Base-by-base conservation (phyloP, 257 asterid genomes). In the Penstemon eatonii region DNA sequence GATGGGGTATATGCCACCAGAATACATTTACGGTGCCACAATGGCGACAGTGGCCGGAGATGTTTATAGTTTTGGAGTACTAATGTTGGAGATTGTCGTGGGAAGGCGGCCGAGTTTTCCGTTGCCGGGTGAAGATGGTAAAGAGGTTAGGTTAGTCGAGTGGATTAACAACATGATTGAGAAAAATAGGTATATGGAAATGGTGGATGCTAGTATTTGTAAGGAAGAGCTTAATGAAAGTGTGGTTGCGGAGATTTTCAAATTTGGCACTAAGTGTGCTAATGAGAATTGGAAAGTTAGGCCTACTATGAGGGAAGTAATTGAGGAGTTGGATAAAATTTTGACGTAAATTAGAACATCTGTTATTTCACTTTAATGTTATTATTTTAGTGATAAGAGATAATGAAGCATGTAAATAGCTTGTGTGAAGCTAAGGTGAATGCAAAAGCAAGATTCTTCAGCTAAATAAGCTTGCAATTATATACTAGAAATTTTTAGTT, bases 1-100 rank as follows among this genome's bases (percentile, higher is more conserved):
- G 4, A 84, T 92, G 96, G 96, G 98, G 41, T 92, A 92, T 76
- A 86, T 92, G 90, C 98, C 98, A 0, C 96, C 98, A 5, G 98
- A 92, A 72, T 89, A 92, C 49, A 61, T 92, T 0, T 40, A 78
- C 4, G 96, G 96, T 1, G 83, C 94, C 46, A 68, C 86, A 3
- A 75, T 33, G 76, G 98, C 96, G 2, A 84, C 84, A 0, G 65
- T 81, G 60, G 41, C 37, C 61, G 98, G 95, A 0, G 98, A 89
- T 33, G 92, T 91, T 25, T 91, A 89, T 49, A 91, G 98, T 65
- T 91, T 89, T 47, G 98, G 98, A 1, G 89, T 91, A 6, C 67
- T 91, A 5, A 78, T 83, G 85, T 5, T 91, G 69, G 98, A 91
- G 79, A 83, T 83, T 5, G 57, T 85, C 6, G 83, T 90, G 0